phyloP scores from a whole-genome alignment of 352 stramenopile species.

The Saprolegnia parasitica region DNA sequence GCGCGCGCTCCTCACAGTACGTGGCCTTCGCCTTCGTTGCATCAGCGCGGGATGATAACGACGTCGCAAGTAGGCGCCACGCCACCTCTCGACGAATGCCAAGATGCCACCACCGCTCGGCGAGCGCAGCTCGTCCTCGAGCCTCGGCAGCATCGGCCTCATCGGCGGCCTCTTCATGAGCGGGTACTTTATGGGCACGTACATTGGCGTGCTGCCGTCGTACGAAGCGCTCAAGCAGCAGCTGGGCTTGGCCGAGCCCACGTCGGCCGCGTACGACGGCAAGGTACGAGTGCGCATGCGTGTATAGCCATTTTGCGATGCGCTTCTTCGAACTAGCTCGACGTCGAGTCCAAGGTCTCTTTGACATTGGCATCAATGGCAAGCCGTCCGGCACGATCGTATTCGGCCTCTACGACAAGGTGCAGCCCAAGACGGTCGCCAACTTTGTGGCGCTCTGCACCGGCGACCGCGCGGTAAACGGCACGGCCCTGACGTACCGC shows the following conservation, averaged over 20 bases:
- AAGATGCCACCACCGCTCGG: conserved; percentile 27
- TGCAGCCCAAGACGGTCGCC: conserved; percentile 70
- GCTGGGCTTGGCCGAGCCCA: conserved; percentile 35
- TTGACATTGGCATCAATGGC: conserved; percentile 95
- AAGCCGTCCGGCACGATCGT: conserved; percentile 82
- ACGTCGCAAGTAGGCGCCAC: neutral
- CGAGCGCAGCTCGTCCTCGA: neutral
- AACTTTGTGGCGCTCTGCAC: conserved; percentile 81
- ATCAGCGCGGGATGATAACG: too few relatives aligned
- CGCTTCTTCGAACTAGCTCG: conserved; percentile 33
- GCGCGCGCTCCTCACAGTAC: neutral
- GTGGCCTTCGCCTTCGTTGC: too few relatives aligned
- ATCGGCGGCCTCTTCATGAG: conserved; percentile 39
- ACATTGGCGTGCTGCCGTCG: conserved; percentile 58
- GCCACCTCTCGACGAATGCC: neutral
- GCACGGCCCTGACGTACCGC: conserved; percentile 91
- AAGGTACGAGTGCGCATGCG: conserved; percentile 34
- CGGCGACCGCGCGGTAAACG: conserved; percentile 44
- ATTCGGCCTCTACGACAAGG: conserved; percentile 69
- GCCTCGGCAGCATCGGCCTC: conserved; percentile 10
- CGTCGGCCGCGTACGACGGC: conserved; percentile 39
- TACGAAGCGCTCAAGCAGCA: conserved; percentile 48
- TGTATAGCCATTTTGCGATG: neutral
- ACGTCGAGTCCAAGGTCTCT: conserved; percentile 87
- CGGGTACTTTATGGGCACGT: conserved; percentile 66